Conservation (phyloP, 345 rosid genomes). For the Excoecaria cochinchinensis region DNA sequence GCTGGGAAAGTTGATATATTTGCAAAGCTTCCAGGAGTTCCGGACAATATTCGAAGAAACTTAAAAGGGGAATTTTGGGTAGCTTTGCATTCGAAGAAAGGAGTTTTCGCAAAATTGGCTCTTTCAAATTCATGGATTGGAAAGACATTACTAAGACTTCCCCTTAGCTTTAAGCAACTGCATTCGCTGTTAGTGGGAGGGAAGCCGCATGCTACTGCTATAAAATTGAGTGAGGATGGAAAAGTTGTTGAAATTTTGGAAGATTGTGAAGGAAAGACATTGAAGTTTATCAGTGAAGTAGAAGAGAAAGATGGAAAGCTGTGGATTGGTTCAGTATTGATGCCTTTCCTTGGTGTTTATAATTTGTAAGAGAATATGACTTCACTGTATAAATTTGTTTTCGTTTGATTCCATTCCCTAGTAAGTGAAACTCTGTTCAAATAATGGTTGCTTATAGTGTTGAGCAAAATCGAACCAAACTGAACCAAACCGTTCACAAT, state of each 20-base stretch:
- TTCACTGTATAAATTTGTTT: not conserved
- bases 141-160: slow-evolving; percentile 18
- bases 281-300: slow-evolving; percentile 27
- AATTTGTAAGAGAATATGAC: slow-evolving; percentile 22
- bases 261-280: slow-evolving; percentile 20
- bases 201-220: slow-evolving; percentile 57
- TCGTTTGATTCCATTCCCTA: not conserved
- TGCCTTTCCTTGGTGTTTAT: slow-evolving; percentile 57
- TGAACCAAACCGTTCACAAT: no score
- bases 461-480: no score
- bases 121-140: slow-evolving; percentile 44
- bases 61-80: slow-evolving; percentile 28
- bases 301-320: slow-evolving; percentile 32
- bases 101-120: slow-evolving; percentile 39
- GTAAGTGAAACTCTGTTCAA: no score
- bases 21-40: slow-evolving; percentile 24
- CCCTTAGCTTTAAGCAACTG: slow-evolving; percentile 30
- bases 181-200: slow-evolving; percentile 55
- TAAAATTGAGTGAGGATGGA: slow-evolving; percentile 24
- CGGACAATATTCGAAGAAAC: slow-evolving; percentile 27
- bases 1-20: slow-evolving; percentile 23
- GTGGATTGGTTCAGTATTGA: slow-evolving; percentile 26
- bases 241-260: slow-evolving; percentile 18
- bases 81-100: slow-evolving; percentile 57
- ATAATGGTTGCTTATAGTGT: no score